These are phyloP conservation scores for Magnolia sinica DNA, from an alignment of 164 flowering plant species.

Conservation along the genomic window DNA sequence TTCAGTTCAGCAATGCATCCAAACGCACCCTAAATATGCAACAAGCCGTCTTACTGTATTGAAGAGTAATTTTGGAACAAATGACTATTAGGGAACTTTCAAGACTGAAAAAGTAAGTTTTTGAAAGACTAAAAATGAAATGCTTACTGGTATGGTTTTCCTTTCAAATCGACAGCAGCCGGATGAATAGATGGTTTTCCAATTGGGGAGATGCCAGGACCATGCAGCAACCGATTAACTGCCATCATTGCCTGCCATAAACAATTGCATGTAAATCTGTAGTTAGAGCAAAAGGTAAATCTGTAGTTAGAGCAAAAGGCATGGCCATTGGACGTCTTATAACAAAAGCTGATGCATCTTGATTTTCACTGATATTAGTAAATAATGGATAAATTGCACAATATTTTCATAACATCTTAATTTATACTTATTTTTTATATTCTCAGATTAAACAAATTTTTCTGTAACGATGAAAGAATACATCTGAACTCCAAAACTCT, in stretches of 20 bases:
- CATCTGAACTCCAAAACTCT: too few species aligned
- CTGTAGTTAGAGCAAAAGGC: not conserved
- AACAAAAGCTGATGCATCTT: not conserved
- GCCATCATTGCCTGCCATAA: constrained; percentile 22
- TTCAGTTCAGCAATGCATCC: not conserved
- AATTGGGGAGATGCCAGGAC: constrained; percentile 14
- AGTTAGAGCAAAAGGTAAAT: not conserved
- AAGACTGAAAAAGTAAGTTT: not conserved
- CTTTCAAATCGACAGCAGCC: constrained; percentile 22
- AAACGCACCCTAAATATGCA: not conserved
- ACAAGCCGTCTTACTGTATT: not conserved
- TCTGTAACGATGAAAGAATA: too few species aligned
- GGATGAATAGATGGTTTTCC: constrained; percentile 25
- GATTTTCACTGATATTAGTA: too few species aligned
- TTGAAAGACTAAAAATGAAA: not conserved
- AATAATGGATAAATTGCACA: not conserved
- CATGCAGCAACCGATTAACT: constrained; percentile 15
- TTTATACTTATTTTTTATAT: too few species aligned
- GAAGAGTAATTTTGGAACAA: not conserved
- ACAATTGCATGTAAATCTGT: not conserved
- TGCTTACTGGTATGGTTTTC: constrained; percentile 22
- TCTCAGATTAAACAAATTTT: not conserved
- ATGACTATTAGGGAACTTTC: not conserved
- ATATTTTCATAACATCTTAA: not conserved
- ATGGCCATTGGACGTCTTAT: too few species aligned